Percentiles rank a stretch among this genome's conserved stretches.
Conservation (phyloP, 2,329 filamentous ascomycete species). For the Aspergillus quadricinctus region DNA sequence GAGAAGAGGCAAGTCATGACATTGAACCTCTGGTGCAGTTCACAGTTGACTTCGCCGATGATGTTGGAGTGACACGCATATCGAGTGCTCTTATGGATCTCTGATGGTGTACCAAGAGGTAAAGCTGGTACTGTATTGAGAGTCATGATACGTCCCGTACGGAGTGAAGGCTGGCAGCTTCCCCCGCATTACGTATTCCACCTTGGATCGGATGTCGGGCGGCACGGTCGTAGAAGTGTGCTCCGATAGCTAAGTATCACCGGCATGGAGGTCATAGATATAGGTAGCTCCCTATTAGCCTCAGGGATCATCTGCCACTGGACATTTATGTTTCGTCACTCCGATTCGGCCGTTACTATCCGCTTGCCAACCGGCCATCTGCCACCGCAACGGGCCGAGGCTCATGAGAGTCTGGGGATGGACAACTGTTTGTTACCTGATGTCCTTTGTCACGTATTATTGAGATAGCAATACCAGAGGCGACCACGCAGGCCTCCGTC, state of each 20-base stretch:
- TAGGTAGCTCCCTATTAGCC: background rate
- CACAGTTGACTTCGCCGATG: background rate
- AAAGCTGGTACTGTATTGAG: background rate
- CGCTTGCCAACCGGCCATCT: background rate
- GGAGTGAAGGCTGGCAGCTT: conserved; percentile 1
- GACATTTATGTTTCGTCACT: background rate
- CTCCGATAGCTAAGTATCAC: background rate
- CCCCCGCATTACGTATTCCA: conserved; percentile 4
- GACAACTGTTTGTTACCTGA: background rate
- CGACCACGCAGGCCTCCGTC: background rate
- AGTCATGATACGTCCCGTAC: background rate
- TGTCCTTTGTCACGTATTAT: background rate
- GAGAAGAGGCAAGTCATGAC: background rate
- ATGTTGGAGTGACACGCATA: background rate
- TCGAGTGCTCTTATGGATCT: background rate
- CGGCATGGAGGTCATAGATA: background rate
- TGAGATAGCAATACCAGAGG: background rate
- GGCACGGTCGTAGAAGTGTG: background rate
- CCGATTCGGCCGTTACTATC: background rate
- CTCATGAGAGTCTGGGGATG: background rate
- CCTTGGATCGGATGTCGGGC: background rate
- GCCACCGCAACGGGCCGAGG: background rate
- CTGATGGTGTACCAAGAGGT: background rate
- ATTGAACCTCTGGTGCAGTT: background rate
- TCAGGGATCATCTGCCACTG: background rate